phyloP scores from a whole-genome alignment of 2,329 filamentous ascomycete genomes.

The Colletotrichum incanum region DNA sequence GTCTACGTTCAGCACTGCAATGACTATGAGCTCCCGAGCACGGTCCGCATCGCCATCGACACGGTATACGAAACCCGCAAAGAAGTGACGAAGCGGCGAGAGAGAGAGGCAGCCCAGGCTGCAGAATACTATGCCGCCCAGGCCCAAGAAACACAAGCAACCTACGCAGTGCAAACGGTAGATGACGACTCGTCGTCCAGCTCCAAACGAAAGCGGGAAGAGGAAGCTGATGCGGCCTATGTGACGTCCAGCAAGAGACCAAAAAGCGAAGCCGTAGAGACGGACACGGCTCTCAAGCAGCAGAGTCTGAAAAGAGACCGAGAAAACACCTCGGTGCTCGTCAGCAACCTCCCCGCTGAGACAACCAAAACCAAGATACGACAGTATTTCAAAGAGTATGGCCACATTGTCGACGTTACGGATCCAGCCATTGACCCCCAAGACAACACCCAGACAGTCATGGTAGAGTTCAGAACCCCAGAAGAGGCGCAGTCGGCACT shows the following conservation, averaged over 20 bases:
- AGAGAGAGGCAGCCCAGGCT: constrained; percentile 75
- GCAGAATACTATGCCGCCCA: constrained; percentile 66
- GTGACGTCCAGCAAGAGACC: constrained; percentile 78
- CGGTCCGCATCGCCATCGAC: constrained; percentile 81
- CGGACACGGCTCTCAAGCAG: constrained; percentile 53
- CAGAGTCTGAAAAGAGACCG: constrained; percentile 80
- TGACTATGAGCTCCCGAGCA: constrained; percentile 86
- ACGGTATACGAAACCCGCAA: constrained; percentile 80
- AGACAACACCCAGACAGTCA: constrained; percentile 71
- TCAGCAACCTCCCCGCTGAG: constrained; percentile 81
- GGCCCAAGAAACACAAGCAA: constrained; percentile 52
- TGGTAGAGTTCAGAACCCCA: constrained; percentile 87
- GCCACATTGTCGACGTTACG: constrained; percentile 84
- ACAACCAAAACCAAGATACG: constrained; percentile 81
- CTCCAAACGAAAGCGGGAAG: constrained; percentile 83
- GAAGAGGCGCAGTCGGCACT: constrained; percentile 88
- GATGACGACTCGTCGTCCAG: constrained; percentile 56
- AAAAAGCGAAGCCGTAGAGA: constrained; percentile 61
- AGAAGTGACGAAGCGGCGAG: constrained; percentile 74
- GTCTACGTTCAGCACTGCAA: constrained; percentile 87
- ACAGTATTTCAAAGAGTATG: constrained; percentile 94
- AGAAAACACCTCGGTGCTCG: constrained; percentile 89
- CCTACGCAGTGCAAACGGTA: constrained; percentile 47
- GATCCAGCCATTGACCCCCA: constrained; percentile 68
- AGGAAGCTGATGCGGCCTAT: constrained; percentile 64